Base-by-base conservation (phyloP, 192 early-diverging fungal species). In the Coemansia sp. region DNA sequence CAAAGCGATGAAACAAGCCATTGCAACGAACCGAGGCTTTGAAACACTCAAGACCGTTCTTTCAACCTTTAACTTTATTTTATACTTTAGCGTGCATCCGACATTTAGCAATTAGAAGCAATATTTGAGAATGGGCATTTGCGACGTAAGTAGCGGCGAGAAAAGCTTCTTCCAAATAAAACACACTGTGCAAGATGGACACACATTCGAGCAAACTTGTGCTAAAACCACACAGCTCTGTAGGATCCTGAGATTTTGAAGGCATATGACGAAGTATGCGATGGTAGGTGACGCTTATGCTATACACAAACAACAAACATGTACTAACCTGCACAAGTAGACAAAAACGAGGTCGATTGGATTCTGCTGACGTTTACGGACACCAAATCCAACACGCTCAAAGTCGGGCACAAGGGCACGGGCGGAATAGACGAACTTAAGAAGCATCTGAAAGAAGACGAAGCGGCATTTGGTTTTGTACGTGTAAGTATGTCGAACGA, bases 391-490 rank as follows among this genome's bases (percentile, higher is more conserved):
- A 82, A 86, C 40, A 69, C 69, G 28, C 76, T 87, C 28, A 57
- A 58, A 19, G 69, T 87, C 11, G 38, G 63, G 8, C 60, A 60
- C 23, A 82, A 71, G 14, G 84, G 83, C 69, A 71, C 64, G 0
- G 87, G 87, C 36, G 90, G 89, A 48, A 76, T 94, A 5, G 63
- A 57, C 5, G 90, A 91, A 70, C 85, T 92, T 19, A 75, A 76
- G 23, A 31, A 57, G 46, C 60, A 86, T 22, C 70, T 94, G 23
- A 82, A 87, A 46, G 67, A 69, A 23, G 82, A 92, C 49, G 73
- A 85, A 26, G 89, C 90, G n/a, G 88, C 85, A 5, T 94, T 90
- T 71, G 92, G 91, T 8, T 94, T 90, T 61, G 72, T 94, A 47
- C 82, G 92, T 44, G 60, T 72, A 23, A 17, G 56, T 11, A 68